phyloP scores from a whole-genome alignment of 495 filamentous ascomycete species.

The Aspergillus saccharolyticus region DNA sequence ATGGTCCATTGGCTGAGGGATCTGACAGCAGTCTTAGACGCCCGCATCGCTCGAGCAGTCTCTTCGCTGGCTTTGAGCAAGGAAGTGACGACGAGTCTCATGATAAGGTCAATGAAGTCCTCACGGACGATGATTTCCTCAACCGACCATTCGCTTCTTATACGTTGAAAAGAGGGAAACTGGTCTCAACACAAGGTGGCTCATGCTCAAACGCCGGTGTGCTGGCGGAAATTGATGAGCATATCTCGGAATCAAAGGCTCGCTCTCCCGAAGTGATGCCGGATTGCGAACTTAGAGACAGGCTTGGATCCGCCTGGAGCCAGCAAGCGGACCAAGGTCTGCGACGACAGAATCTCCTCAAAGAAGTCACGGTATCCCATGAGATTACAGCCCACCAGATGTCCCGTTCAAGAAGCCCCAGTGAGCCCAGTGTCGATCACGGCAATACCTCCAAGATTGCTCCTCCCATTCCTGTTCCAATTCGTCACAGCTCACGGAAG shows the following conservation, averaged over 20 bases:
- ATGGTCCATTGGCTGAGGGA: slow-evolving; percentile 63
- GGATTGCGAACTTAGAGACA: slow-evolving; percentile 4
- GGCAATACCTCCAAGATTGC: slow-evolving; percentile 39
- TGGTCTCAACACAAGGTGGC: slow-evolving; percentile 35
- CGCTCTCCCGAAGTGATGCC: slow-evolving; percentile 18
- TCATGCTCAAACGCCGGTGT: slow-evolving; percentile 31
- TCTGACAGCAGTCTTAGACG: slow-evolving; percentile 54
- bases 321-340: slow-evolving; percentile 21
- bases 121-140: slow-evolving; percentile 45
- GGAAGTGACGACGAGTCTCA: slow-evolving; percentile 45
- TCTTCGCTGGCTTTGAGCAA: slow-evolving; percentile 82
- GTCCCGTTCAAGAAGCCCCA: slow-evolving; percentile 67
- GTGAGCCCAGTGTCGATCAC: slow-evolving; percentile 55
- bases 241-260: slow-evolving; percentile 31
- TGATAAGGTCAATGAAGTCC: slow-evolving; percentile 37
- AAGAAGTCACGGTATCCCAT: slow-evolving; percentile 69
- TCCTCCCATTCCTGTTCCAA: slow-evolving; percentile 88
- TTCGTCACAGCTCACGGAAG: slow-evolving; percentile 79
- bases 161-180: slow-evolving; percentile 37
- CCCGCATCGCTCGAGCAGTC: slow-evolving; percentile 69
- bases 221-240: slow-evolving; percentile 40
- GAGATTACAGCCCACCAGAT: slow-evolving; percentile 65
- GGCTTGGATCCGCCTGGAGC: slow-evolving; percentile 15
- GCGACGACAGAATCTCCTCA: slow-evolving; percentile 53
- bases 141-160: slow-evolving; percentile 43